Evolutionary conservation across 371 early-diverging fungal species (phyloP).

Genomic region (Coemansia sp.): DNA sequence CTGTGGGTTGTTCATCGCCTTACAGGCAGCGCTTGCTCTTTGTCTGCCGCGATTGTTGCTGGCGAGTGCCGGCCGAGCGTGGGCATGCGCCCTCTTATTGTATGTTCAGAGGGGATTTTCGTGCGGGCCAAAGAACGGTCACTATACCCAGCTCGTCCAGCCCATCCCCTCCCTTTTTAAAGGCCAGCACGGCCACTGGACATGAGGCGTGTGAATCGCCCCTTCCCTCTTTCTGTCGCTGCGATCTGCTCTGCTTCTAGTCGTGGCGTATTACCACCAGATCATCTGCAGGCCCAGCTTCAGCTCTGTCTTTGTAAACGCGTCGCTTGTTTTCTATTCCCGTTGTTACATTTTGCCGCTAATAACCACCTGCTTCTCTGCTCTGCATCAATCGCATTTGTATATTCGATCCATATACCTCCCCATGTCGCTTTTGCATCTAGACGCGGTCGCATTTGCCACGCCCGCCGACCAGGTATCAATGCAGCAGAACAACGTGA

Average conservation of each 20-base stretch:
- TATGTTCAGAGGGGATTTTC: constrained; percentile 4
- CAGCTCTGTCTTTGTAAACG: not conserved
- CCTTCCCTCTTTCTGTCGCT: constrained; percentile 4
- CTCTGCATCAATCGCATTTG: not conserved
- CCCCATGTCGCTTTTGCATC: constrained; percentile 13
- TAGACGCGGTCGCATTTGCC: constrained; percentile 12
- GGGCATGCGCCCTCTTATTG: not conserved
- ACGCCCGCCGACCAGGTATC: not conserved
- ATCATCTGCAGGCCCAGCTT: constrained; percentile 1
- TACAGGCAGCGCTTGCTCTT: not conserved
- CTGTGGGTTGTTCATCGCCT: constrained; percentile 11
- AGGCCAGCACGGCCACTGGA: constrained; percentile 1
- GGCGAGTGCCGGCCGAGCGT: not conserved
- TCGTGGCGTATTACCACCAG: constrained; percentile 14
- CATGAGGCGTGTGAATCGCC: constrained; percentile 10
- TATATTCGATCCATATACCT: not conserved
- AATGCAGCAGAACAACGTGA: not conserved
- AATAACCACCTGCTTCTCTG: not conserved
- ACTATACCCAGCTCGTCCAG: constrained; percentile 9
- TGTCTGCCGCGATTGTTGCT: constrained; percentile 7
- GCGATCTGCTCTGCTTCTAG: constrained; percentile 12
- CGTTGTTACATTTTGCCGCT: not conserved
- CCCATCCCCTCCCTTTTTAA: constrained; percentile 6
- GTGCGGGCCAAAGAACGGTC: not conserved
- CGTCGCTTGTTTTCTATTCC: not conserved